Conservation (phyloP, 805 yeast species). For the Yarrowia osloensis region DNA sequence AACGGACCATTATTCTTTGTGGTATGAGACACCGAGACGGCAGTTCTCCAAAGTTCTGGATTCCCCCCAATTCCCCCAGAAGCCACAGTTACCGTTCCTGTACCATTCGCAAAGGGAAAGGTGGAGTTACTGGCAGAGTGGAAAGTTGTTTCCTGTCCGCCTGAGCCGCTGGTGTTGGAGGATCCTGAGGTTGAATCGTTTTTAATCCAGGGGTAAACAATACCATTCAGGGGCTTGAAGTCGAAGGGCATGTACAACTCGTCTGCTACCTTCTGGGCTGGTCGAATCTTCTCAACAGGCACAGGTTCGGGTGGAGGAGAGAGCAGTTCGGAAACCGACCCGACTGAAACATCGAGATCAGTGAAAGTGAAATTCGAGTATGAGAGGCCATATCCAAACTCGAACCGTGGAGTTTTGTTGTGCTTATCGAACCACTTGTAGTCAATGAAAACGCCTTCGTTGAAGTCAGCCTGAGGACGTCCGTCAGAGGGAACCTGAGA, state of each 20-base stretch:
- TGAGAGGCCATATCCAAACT: conserved; percentile 64
- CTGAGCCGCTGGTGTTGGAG: neutral
- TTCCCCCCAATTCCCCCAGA: conserved; percentile 58
- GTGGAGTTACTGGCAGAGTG: neutral
- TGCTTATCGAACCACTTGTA: conserved; percentile 60
- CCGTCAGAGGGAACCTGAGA: conserved; percentile 45
- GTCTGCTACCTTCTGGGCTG: neutral
- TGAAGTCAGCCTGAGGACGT: conserved; percentile 42
- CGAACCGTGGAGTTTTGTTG: conserved; percentile 57
- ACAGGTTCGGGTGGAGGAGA: conserved; percentile 43
- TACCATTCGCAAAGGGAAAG: neutral
- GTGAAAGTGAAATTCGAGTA: conserved; percentile 49
- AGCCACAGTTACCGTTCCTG: conserved; percentile 48
- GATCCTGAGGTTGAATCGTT: neutral
- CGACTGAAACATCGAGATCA: conserved; percentile 48
- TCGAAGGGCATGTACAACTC: conserved; percentile 55
- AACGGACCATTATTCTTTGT: conserved; percentile 52
- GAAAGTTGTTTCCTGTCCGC: conserved; percentile 29
- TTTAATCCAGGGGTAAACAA: conserved; percentile 50
- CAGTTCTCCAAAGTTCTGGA: conserved; percentile 58
- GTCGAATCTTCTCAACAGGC: neutral
- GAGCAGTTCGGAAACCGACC: conserved; percentile 52
- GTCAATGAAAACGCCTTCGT: conserved; percentile 53
- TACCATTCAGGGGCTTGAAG: conserved; percentile 56
- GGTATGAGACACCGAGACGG: conserved; percentile 50